Base-by-base conservation (phyloP, 1,139 yeast genomes). In the Saccharomycopsis crataegensis region DNA sequence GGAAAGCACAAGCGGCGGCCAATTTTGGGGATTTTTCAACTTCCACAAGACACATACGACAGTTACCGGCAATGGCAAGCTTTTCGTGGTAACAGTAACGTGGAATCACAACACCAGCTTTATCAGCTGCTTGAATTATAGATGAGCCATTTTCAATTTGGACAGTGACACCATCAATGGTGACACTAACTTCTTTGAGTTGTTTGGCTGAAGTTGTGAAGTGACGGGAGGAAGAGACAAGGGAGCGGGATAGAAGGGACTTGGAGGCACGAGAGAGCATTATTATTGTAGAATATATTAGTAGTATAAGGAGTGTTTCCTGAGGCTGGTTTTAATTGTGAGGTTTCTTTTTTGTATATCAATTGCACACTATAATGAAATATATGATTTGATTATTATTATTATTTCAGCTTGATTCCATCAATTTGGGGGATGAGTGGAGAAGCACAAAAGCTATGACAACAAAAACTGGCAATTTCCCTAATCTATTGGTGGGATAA, bases 31-130 rank as follows among this genome's bases (percentile, higher is more conserved):
- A 89, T 68, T 87, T 81, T 70, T 88, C 96, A 55, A 88, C 87
- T 64, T 88, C 96, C 52, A 88, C 96, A 51, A 88, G 78, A 70
- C 96, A 88, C 96, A 88, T 88, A 72, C 96, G 84, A 70, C 96
- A 88, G 72, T 87, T 88, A 68, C 96, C 96, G n/a, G 96, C 96
- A 67, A 88, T 79, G 45, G 95, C 93, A 62, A 88, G 78, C 70
- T 88, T 87, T 65, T 88, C 96, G 70, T 88, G 96, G 75, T 86
- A 88, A 72, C 96, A 88, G 74, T 88, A 88, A 63, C 96, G 80
- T 48, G 96, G 96, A 52, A 88, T 83, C 53, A 83, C 77, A 48
- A 87, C 93, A 53, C 96, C 96, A 33, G 96, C 96, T 71, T 84
- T 83, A 67, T 88, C 96, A 60, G 94, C 90, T 48, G 96, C 96